These are phyloP conservation scores for Diaporthe vexans DNA, from an alignment of 2,329 filamentous ascomycete genomes.

Conservation along the genomic window DNA sequence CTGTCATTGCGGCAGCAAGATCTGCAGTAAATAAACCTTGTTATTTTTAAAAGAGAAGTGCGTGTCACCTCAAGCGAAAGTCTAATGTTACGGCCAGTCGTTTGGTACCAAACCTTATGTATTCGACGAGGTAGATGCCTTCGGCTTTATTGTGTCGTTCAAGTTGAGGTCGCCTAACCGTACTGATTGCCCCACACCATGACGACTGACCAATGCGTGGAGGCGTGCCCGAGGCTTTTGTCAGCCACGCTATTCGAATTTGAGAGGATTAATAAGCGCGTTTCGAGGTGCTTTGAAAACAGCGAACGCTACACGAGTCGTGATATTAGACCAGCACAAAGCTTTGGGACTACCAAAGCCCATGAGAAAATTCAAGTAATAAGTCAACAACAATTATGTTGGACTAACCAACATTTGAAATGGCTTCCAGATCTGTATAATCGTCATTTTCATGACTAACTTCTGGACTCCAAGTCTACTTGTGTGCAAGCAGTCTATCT, in stretches of 20 bases:
- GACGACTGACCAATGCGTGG: constrained; percentile 18
- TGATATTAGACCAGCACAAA: not conserved
- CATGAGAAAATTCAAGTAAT: not conserved
- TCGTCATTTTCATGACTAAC: no score
- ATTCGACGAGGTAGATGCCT: not conserved
- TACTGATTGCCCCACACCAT: constrained; percentile 12
- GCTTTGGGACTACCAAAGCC: not conserved
- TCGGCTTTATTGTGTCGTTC: not conserved
- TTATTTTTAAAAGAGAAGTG: not conserved
- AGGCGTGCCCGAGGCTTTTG: not conserved
- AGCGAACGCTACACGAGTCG: not conserved
- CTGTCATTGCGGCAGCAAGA: no score
- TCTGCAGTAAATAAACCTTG: no score
- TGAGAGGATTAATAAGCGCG: constrained; percentile 6
- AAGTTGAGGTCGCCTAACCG: not conserved
- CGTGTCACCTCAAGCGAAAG: not conserved
- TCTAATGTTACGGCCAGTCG: not conserved
- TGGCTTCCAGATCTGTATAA: no score
- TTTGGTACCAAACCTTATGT: not conserved
- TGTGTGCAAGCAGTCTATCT: no score
- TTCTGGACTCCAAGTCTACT: no score
- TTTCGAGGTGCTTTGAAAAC: constrained; percentile 4
- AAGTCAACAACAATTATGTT: not conserved
- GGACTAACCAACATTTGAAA: no score
- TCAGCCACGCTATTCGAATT: constrained; percentile 20